Base-by-base conservation (phyloP, 148 eudicot genomes). In the Gaultheria prostrata region DNA sequence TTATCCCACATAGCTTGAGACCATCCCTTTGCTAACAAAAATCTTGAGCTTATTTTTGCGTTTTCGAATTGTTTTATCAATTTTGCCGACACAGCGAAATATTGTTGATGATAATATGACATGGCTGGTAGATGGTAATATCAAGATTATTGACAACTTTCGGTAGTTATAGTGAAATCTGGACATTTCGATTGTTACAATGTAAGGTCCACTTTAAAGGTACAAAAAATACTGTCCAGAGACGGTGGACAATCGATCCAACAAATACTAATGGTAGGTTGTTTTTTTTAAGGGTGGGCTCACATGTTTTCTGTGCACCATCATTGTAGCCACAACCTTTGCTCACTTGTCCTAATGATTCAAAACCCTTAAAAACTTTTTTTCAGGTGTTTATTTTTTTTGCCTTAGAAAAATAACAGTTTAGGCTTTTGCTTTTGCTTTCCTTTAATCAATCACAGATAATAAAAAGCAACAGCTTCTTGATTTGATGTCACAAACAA, bases 241-340 rank as follows among this genome's bases (percentile, higher is more conserved):
- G 71, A 65, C 26, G 1, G 71, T 65, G 71, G 33, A 65, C 71
- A 65, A 26, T 32, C 7, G 20, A 70, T 15, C 75, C 45, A 15
- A 15, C 21, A 70, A 30, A 70, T 32, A 33, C 43, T 70, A 32
- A 28, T 65, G 26, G 26, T 76, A 76, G 24, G 21, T 51, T 50
- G 61, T 51, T 77, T 78, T 32, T 28, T 20, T 3, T 50, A 8
- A 59, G 33, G 51, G 82, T 46, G 82, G 82, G 82, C 51, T 33
- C 82, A 35, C 20, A 35, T 79, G 82, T 63, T 24, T 46, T 80
- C 20, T 39, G 48, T 63, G 13, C 82, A 78, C 67, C 85, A 83
- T 83, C 69, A 83, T 83, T 78, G 85, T 70, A 24, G 51, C 85
- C 82, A 51, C 82, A 78, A 77, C 13, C 85, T 78, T 69, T 65